Percentiles rank a stretch among this genome's conserved stretches.
phyloP scores from a whole-genome alignment of 164 flowering plant species.

The Euptelea pleiosperma region DNA sequence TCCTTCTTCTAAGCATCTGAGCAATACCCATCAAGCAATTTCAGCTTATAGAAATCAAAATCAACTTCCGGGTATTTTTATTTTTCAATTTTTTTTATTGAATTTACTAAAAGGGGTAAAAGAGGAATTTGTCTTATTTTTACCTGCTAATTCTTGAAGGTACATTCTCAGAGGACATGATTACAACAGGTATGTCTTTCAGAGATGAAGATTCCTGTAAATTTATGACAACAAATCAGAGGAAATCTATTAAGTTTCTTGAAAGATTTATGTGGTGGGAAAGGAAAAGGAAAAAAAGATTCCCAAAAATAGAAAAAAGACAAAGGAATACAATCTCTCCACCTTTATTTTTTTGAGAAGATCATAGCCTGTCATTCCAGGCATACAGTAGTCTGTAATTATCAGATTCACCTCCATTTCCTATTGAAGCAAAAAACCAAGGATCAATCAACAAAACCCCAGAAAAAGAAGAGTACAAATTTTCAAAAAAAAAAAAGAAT shows the following conservation, averaged over 20 bases:
- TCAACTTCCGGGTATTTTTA: background rate
- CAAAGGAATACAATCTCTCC: conserved; percentile 1
- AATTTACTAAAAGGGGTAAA: background rate
- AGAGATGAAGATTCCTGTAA: conserved; percentile 71
- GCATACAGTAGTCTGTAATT: conserved; percentile 45
- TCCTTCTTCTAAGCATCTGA: conserved; percentile 66
- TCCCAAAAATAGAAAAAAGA: conserved; percentile 4
- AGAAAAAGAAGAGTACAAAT: background rate
- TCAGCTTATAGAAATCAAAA: background rate
- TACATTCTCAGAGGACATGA: conserved; percentile 93
- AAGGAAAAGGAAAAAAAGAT: conserved; percentile 2
- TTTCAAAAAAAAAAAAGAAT: background rate
- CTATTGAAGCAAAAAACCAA: conserved; percentile 13
- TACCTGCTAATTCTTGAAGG: conserved; percentile 88
- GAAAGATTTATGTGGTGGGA: background rate
- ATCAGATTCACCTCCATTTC: conserved; percentile 34
- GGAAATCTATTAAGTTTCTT: background rate
- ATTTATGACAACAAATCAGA: conserved; percentile 10
- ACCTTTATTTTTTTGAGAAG: conserved; percentile 42
- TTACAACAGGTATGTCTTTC: conserved; percentile 84
- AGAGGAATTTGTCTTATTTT: conserved; percentile 5
- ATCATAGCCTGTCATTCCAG: conserved; percentile 42
- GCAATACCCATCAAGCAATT: conserved; percentile 7
- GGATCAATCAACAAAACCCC: conserved; percentile 1
- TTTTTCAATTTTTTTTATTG: no score